phyloP scores from a whole-genome alignment of 164 flowering plant genomes.

The Magnolia sinica region DNA sequence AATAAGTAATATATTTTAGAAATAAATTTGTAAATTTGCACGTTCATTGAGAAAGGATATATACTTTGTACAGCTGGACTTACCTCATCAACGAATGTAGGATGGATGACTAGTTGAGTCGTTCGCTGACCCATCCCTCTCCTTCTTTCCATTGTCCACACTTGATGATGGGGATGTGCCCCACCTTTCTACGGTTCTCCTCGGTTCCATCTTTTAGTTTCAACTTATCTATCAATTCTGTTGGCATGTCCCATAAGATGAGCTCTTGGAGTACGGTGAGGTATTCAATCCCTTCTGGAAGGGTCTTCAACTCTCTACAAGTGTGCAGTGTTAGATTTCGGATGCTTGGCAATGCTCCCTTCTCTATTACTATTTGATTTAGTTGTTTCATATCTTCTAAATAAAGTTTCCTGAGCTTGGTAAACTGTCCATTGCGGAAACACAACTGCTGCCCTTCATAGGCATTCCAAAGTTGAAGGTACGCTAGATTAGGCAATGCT shows the following conservation, averaged over 20 bases:
- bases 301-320: slow-evolving; percentile 23
- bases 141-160: background rate
- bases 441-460: slow-evolving; percentile 21
- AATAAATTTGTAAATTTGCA: no score
- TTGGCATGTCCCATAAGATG: slow-evolving; percentile 32
- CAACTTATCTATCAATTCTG: slow-evolving; percentile 19
- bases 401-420: slow-evolving; percentile 26
- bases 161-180: slow-evolving; percentile 21
- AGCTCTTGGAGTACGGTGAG: slow-evolving; percentile 28
- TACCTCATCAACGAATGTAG: no score
- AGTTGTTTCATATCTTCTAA: slow-evolving; percentile 18
- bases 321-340: slow-evolving; percentile 13
- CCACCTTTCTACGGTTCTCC: slow-evolving; percentile 8
- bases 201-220: background rate
- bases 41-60: no score
- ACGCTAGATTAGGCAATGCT: slow-evolving; percentile 19
- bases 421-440: slow-evolving; percentile 26
- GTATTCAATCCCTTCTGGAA: slow-evolving; percentile 36
- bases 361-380: slow-evolving; percentile 20
- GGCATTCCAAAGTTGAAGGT: slow-evolving; percentile 28
- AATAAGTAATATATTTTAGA: no score
- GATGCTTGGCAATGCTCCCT: slow-evolving; percentile 32
- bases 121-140: background rate
- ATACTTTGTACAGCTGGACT: no score
- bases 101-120: background rate